phyloP scores from a whole-genome alignment of 208 protist genomes.

The Borovskyia barvae region DNA sequence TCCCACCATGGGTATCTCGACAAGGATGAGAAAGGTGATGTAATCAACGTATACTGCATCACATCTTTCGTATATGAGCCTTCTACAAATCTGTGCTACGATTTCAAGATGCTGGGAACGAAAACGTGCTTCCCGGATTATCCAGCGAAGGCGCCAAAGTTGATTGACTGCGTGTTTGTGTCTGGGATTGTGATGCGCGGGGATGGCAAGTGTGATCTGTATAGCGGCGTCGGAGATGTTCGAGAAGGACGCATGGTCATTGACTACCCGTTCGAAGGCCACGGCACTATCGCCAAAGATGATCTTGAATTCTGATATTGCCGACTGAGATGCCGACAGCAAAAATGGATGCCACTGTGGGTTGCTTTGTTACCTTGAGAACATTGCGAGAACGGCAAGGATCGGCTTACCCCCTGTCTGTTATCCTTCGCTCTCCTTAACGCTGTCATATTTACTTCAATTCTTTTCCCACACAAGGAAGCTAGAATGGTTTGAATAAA shows the following conservation, averaged over 20 bases:
- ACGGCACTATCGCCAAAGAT: conserved; percentile 48
- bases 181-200: conserved; percentile 65
- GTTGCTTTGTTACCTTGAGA: too few species aligned
- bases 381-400: too few species aligned
- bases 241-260: conserved; percentile 62
- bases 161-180: conserved; percentile 64
- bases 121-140: conserved; percentile 58
- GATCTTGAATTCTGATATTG: conserved; percentile 33
- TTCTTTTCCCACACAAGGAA: conserved; percentile 6
- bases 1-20: conserved; percentile 63
- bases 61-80: conserved; percentile 63
- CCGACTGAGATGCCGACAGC: neutral
- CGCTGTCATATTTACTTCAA: conserved; percentile 16
- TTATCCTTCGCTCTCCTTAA: conserved; percentile 2
- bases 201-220: conserved; percentile 67
- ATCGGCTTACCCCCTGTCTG: neutral
- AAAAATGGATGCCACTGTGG: too few species aligned
- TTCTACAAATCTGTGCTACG: conserved; percentile 43
- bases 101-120: conserved; percentile 60
- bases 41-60: conserved; percentile 61
- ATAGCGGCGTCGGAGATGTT: conserved; percentile 67
- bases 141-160: conserved; percentile 46
- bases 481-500: conserved; percentile 8
- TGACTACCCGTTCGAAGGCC: conserved; percentile 69
- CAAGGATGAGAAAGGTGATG: conserved; percentile 19